Evolutionary conservation across 768 basidiomycete species (phyloP), one percentile per base, ranked within the genome.

Genomic region (Tephrocybe sp.): DNA sequence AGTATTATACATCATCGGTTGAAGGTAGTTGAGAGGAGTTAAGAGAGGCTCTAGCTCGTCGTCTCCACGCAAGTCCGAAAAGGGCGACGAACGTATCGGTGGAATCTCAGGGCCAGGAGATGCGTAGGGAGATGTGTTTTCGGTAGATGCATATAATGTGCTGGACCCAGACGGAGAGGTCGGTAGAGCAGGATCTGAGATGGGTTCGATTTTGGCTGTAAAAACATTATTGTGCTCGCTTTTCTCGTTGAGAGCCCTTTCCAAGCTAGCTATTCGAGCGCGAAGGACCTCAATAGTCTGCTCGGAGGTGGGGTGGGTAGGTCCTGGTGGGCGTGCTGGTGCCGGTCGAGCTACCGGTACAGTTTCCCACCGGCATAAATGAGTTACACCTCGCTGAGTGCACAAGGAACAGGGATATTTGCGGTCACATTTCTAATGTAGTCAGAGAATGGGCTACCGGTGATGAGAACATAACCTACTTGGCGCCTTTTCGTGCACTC

Each of bases 401-500:
- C 70, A 75, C 9, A 71, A 57, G 15, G 69, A 70, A 53, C 74
- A 74, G 16, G 73, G 72, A 52, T 70, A 69, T 46, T 67, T 69
- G 42, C 70, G 62, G 57, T 75, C 78, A 54, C 78, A 82, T 74
- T 78, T 77, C 80, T 80, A 22, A n/a, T n/a, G n/a, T n/a, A n/a
- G n/a, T n/a, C n/a, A n/a, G n/a, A n/a, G n/a, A n/a, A n/a, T n/a
- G n/a, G n/a, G n/a, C n/a, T n/a, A n/a, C n/a, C n/a, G n/a, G 31
- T 19, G 19, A 27, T 19, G 11, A 19, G 18, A 15, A 36, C 34
- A 7, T 16, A 31, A 61, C 71, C 53, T 54, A 77, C 78, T 68
- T 79, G 79, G 48, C 78, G 68, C 42, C 78, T 70, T 57, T 77
- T 79, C 1, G 80, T 77, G 55, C 79, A 80, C 57, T 80, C 78